Evolutionary conservation across 495 filamentous ascomycete genomes (phyloP).

Genomic region (Penicillium bovifimosum): DNA sequence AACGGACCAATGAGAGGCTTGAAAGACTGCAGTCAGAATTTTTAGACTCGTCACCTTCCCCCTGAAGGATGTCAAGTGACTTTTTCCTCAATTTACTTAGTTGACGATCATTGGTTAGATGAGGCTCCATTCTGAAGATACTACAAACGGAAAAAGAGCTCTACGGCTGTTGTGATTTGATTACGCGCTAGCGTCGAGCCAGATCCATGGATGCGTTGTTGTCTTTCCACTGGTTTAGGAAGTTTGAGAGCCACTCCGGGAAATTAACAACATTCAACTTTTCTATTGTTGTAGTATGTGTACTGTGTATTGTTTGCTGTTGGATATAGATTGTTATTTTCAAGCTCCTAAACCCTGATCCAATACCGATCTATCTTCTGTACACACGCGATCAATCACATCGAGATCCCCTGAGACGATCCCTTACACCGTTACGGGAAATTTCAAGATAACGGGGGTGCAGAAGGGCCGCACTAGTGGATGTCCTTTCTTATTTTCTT

Average conservation of each 20-base stretch:
- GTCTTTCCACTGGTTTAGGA: background rate
- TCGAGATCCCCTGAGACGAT: slow-evolving; percentile 4
- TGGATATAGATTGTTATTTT: background rate
- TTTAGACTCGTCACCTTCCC: slow-evolving; percentile 7
- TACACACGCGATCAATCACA: background rate
- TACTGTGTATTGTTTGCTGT: background rate
- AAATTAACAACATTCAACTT: slow-evolving; percentile 2
- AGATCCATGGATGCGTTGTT: slow-evolving; percentile 1
- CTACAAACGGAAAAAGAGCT: background rate
- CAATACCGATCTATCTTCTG: background rate
- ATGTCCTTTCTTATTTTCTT: slow-evolving; percentile 23
- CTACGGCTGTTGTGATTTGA: background rate
- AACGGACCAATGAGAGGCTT: background rate
- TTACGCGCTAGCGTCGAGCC: background rate
- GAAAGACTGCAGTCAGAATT: background rate
- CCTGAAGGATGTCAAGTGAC: slow-evolving; percentile 12
- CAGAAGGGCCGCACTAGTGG: slow-evolving; percentile 29
- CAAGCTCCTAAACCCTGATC: slow-evolving; percentile 4
- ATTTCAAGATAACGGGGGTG: slow-evolving; percentile 29
- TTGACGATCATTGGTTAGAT: slow-evolving; percentile 8
- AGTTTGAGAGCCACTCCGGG: background rate
- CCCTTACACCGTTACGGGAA: slow-evolving; percentile 27
- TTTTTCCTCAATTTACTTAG: background rate
- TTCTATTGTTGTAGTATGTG: background rate
- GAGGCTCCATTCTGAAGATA: slow-evolving; percentile 4